These are phyloP conservation scores for Trifolium dubium DNA, from an alignment of 306 rosid species.

Conservation along the genomic window DNA sequence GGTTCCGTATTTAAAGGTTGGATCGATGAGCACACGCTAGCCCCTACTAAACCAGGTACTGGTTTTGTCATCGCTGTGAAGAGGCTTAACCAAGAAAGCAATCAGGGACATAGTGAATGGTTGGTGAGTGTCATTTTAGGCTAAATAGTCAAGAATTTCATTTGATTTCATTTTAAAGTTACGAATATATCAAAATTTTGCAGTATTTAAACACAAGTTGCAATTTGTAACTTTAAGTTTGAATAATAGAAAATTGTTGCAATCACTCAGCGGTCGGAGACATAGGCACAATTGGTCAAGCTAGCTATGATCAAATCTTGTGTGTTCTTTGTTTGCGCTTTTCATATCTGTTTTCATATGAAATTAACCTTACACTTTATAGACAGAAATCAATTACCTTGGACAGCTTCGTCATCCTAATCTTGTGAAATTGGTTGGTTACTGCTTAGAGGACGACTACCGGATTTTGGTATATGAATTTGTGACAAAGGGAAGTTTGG, in stretches of 20 bases:
- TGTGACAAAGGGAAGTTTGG: slow-evolving; percentile 86
- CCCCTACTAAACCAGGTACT: slow-evolving; percentile 86
- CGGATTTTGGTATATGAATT: slow-evolving; percentile 87
- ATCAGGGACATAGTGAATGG: slow-evolving; percentile 96
- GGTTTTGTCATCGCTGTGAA: slow-evolving; percentile 90
- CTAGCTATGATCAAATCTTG: neutral
- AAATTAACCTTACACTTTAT: slow-evolving; percentile 38
- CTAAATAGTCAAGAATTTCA: neutral
- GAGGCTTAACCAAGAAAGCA: slow-evolving; percentile 89
- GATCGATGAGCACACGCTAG: slow-evolving; percentile 77
- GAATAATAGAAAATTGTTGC: neutral
- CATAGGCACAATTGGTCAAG: neutral
- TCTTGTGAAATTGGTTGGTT: slow-evolving; percentile 90
- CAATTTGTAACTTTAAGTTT: neutral
- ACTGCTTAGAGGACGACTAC: slow-evolving; percentile 91
- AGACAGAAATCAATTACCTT: slow-evolving; percentile 93
- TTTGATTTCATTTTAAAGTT: slow-evolving; percentile 27
- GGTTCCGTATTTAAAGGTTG: slow-evolving; percentile 91
- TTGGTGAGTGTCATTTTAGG: slow-evolving; percentile 64
- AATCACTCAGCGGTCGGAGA: neutral
- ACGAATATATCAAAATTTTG: neutral
- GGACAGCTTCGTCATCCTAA: slow-evolving; percentile 89
- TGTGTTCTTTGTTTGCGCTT: neutral
- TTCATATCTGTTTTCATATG: neutral
- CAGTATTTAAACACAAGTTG: neutral